Evolutionary conservation across 768 basidiomycete species (phyloP), one percentile per base, ranked within the genome.

Genomic region (Kwoniella bestiolae): DNA sequence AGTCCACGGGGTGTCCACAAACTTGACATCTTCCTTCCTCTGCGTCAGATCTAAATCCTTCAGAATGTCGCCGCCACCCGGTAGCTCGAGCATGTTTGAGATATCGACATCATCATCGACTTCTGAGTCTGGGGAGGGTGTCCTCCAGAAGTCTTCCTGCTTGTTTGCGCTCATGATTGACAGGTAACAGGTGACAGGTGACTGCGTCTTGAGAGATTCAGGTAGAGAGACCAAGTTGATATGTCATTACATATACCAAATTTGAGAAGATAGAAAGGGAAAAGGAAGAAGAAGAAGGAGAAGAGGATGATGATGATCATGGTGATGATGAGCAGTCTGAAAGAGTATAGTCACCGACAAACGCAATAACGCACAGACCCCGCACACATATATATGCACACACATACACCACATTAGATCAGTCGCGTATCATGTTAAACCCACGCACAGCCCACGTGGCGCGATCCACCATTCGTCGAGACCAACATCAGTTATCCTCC

Each of bases 1-100:
- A 3, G 69, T 73, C 25, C 68, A 70, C 3, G 72, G 68, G 0
- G 66, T 73, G 18, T 70, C 56, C 3, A 23, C 69, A 21, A 45
- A 56, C 1, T n/a, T 34, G 21, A 60, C 65, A 25, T 29, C 26
- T 44, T 71, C 72, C 21, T 31, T 49, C 14, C 67, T 25, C 5
- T 29, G 31, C 5, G 45, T n/a, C 9, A 74, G 25, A 29, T 71
- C 65, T 12, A 70, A 50, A 1, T 56, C 57, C 29, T 46, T 7
- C 8, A 47, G 31, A 5, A 68, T 55, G 21, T 68, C 57, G 6
- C 65, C 62, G 52, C 62, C 21, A 53, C 18, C 47, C 7, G 25
- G 53, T 44, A 29, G 53, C 8, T n/a, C 34, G 29, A 45, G 25
- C 12, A 12, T 32, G 29, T 44, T 31, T 8, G 29, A 51, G n/a